Conservation (phyloP, 1,139 yeast species). For the Suhomyces ambrosiae region DNA sequence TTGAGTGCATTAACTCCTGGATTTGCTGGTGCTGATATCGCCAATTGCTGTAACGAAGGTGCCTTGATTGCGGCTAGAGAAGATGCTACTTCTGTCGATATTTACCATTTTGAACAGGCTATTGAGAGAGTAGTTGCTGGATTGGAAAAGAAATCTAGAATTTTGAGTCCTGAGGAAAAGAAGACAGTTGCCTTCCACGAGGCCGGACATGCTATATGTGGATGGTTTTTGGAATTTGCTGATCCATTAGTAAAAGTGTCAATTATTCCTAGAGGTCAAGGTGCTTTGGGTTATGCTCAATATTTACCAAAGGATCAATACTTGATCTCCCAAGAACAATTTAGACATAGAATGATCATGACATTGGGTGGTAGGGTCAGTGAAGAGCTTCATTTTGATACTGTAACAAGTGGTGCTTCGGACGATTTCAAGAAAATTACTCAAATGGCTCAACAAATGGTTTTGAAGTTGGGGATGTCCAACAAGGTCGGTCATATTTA, state of each 20-base stretch:
- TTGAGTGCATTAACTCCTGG: constrained; percentile 97
- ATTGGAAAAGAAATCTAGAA: constrained; percentile 84
- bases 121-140: constrained; percentile 98
- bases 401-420: constrained; percentile 93
- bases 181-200: constrained; percentile 94
- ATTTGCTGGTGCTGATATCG: constrained; percentile 97
- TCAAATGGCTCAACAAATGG: constrained; percentile 91
- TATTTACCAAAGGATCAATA: constrained; percentile 94
- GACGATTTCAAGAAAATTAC: constrained; percentile 98
- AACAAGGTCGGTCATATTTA: constrained; percentile 78
- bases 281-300: constrained; percentile 96
- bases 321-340: constrained; percentile 74
- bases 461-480: constrained; percentile 89
- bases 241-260: constrained; percentile 94
- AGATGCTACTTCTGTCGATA: constrained; percentile 65
- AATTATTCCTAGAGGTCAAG: constrained; percentile 94
- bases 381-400: constrained; percentile 85
- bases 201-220: constrained; percentile 98
- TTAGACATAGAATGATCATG: constrained; percentile 91
- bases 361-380: constrained; percentile 96
- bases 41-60: constrained; percentile 95
- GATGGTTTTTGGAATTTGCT: constrained; percentile 89
- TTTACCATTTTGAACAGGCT: constrained; percentile 89
- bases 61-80: constrained; percentile 94
- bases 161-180: constrained; percentile 81